Evolutionary conservation across 495 filamentous ascomycete genomes (phyloP), one percentile per base, ranked within the genome.

Genomic region (Hypomontagnella monticulosa): DNA sequence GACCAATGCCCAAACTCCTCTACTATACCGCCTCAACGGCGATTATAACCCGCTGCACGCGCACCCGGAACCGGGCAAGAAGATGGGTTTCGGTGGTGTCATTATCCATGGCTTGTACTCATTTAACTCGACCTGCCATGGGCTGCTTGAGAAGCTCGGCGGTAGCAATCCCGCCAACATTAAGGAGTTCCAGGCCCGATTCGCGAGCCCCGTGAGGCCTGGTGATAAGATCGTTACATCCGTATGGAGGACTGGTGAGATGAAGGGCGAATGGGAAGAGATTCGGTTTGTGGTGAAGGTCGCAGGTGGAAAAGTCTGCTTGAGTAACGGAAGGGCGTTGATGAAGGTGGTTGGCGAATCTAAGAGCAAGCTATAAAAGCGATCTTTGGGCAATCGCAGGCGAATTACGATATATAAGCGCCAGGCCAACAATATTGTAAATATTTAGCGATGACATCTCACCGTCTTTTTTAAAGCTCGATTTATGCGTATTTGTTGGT

Each of bases 31-130:
- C 70, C 83, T 96, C 33, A 95, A 97, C 63, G 93, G 92, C 68
- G 93, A 96, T 76, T 96, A 96, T 75, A 96, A 96, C 79, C 93
- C 92, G 19, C 87, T 96, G 43, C 92, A 96, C 72, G 91, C 91
- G 6, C 89, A 88, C 23, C 93, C 92, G 10, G 90, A 89, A 75
- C 91, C 93, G 0, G 91, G 92, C 41, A 77, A 83, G 75, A 90
- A 92, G 79, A 94, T 96, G 91, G 92, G 93, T 20, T 96, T 96
- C 71, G 91, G 91, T 3, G 92, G 93, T 38, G 84, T 86, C 57
- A 97, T 96, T 71, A 93, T 96, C 73, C 93, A 96, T 76, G 93
- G 93, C 23, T 79, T 96, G 23, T 96, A 85, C 76, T 90, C 87
- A 58, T 96, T 90, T 88, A 97, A 96, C 76, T 82, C 86, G 48